phyloP scores from a whole-genome alignment of 2,329 filamentous ascomycete species.

The Scopulariopsis brevicaulis region DNA sequence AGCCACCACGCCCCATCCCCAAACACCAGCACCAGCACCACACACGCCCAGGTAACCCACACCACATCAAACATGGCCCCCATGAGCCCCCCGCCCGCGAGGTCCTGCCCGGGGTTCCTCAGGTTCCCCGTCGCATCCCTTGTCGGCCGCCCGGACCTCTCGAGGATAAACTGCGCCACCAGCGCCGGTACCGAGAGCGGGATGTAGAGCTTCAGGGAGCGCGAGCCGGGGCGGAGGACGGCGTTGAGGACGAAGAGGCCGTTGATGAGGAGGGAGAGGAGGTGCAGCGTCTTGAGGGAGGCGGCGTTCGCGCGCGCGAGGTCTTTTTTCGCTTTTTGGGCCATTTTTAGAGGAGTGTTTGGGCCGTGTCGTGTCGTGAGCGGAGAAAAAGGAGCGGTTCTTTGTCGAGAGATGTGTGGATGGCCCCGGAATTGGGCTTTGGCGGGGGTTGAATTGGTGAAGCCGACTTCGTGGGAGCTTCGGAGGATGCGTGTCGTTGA shows the following conservation, averaged over 20 bases:
- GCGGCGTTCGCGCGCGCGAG: conserved; percentile 67
- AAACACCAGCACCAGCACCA: conserved; percentile 60
- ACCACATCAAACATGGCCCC: conserved; percentile 98
- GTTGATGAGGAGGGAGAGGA: conserved; percentile 64
- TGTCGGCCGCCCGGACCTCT: conserved; percentile 69
- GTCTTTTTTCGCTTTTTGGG: conserved; percentile 53
- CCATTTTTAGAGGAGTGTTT: conserved; percentile 27
- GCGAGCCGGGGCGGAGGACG: conserved; percentile 53
- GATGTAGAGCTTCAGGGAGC: conserved; percentile 56
- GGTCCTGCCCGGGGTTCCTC: conserved; percentile 71
- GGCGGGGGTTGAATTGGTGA: background rate
- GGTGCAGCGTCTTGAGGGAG: conserved; percentile 70
- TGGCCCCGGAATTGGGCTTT: background rate
- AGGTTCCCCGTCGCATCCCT: conserved; percentile 57
- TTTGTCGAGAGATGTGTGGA: conserved; percentile 1
- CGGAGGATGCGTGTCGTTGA: background rate
- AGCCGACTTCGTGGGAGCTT: background rate
- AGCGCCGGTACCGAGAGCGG: conserved; percentile 65
- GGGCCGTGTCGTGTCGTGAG: background rate
- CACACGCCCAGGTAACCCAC: conserved; percentile 83
- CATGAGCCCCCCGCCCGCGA: conserved; percentile 77
- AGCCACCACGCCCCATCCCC: conserved; percentile 65
- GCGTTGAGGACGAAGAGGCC: conserved; percentile 62
- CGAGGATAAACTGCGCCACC: conserved; percentile 74
- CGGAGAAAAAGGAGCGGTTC: background rate